phyloP scores from a whole-genome alignment of 768 basidiomycete species.

The Mycena chlorophos region DNA sequence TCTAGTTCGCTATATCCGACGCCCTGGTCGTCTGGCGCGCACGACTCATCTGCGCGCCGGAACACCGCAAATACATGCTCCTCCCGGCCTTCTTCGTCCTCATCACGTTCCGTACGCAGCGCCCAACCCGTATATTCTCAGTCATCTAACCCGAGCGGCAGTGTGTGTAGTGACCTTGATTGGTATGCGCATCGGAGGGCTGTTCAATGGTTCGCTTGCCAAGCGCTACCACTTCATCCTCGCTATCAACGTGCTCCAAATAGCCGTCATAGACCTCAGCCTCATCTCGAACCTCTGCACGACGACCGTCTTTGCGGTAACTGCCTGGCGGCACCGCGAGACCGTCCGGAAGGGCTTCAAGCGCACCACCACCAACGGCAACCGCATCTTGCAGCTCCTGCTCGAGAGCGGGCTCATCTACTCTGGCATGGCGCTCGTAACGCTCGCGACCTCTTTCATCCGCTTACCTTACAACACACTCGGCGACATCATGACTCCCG shows the following conservation, averaged over 20 bases:
- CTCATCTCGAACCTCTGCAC: slow-evolving; percentile 10
- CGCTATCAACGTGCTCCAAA: slow-evolving; percentile 5
- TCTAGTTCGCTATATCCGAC: background rate
- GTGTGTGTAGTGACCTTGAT: background rate
- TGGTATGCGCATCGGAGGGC: background rate
- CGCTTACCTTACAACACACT: slow-evolving; percentile 6
- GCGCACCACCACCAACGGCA: slow-evolving; percentile 2
- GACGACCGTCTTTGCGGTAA: slow-evolving; percentile 7
- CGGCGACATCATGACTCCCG: slow-evolving; percentile 2
- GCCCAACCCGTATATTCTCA: background rate
- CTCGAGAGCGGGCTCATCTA: slow-evolving; percentile 14
- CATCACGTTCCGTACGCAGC: background rate
- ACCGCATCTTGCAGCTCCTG: slow-evolving; percentile 6
- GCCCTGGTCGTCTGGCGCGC: background rate
- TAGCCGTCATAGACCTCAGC: background rate
- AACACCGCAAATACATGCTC: slow-evolving; percentile 2
- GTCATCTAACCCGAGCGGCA: background rate
- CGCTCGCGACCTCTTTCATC: background rate
- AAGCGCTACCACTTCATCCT: background rate
- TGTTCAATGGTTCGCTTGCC: background rate
- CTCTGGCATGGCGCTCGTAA: background rate
- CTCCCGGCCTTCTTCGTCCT: background rate
- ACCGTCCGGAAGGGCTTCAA: slow-evolving; percentile 8
- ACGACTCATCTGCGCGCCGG: background rate
- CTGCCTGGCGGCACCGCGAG: slow-evolving; percentile 13